Evolutionary conservation across 2,329 filamentous ascomycete genomes (phyloP), one percentile per base, ranked within the genome.

Genomic region (Sarocladium oryzae): DNA sequence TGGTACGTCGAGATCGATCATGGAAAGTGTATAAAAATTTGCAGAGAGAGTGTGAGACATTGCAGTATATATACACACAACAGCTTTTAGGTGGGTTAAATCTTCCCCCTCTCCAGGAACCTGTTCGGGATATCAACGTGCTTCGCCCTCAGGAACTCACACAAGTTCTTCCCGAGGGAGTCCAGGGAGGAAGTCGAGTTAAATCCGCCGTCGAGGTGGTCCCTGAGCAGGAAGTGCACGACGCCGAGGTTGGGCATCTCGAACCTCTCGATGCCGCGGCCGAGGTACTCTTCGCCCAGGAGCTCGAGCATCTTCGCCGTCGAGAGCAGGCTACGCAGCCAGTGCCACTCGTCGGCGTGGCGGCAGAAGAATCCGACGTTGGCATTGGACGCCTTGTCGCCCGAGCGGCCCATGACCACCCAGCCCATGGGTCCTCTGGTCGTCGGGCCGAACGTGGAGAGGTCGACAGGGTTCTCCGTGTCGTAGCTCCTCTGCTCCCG

Each of bases 341-440:
- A 73, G 9, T 69, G 63, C 58, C 66, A 75, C 56, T 73, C 70
- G 49, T 72, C 68, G 4, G 59, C 58, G 45, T 65, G 56, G 18
- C 66, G 61, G 11, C 71, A 67, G 60, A 69, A 77, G 55, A 73
- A 64, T 4, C 69, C 70, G 16, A 70, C 62, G 52, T 72, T 73
- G 36, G 61, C 61, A 54, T 73, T 63, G 0, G 63, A 61, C 0
- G 65, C 69, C 53, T 73, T 74, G 52, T 74, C 71, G 4, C 60
- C 60, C 1, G 60, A 61, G 7, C 60, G 51, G 4, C 53, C 60
- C 6, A 56, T 51, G n/a, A 59, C 60, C n/a, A 63, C 54, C 36
- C 57, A 56, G 2, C 60, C 60, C 2, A 63, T 54, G 2, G 60
- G 61, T 4, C 56, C 56, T 6, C 41, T 45, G 2, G 55, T 56